Conservation (phyloP, 2,329 filamentous ascomycete genomes). For the Fusarium avenaceum region DNA sequence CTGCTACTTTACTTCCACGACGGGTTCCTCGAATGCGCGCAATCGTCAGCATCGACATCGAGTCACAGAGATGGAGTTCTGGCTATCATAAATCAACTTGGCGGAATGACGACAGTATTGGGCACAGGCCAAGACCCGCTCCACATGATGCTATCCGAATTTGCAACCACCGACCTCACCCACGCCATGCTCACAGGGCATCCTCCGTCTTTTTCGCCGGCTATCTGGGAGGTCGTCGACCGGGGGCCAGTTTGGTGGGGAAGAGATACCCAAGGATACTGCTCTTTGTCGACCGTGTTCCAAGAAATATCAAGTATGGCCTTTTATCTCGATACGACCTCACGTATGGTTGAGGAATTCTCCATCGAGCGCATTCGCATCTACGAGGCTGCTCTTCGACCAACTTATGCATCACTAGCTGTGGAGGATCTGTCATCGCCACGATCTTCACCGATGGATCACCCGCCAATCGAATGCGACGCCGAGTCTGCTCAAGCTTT, state of each 20-base stretch:
- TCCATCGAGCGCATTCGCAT: conserved; percentile 49
- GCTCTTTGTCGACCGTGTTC: conserved; percentile 54
- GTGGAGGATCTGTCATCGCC: conserved; percentile 42
- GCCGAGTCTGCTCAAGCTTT: conserved; percentile 53
- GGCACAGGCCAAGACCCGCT: conserved; percentile 48
- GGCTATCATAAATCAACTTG: conserved; percentile 54
- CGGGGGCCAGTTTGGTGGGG: conserved; percentile 60
- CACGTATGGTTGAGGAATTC: conserved; percentile 38
- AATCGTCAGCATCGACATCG: conserved; percentile 51
- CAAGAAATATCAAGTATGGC: conserved; percentile 51
- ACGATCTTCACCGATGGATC: background rate
- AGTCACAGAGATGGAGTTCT: conserved; percentile 55
- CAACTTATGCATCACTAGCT: conserved; percentile 47
- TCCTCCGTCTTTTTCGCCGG: conserved; percentile 55
- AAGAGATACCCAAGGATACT: conserved; percentile 52
- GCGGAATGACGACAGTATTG: conserved; percentile 48
- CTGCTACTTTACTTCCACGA: conserved; percentile 60
- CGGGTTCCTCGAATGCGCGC: conserved; percentile 54
- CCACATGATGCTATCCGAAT: conserved; percentile 59
- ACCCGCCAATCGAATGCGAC: conserved; percentile 29
- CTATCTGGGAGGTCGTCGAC: conserved; percentile 57
- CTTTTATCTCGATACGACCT: conserved; percentile 47
- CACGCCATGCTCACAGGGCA: conserved; percentile 57
- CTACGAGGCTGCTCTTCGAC: conserved; percentile 48
- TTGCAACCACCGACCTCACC: conserved; percentile 59